Percentiles rank a stretch among this genome's conserved stretches.
Conservation (phyloP, 371 early-diverging fungal species). For the Mortierella sp. region DNA sequence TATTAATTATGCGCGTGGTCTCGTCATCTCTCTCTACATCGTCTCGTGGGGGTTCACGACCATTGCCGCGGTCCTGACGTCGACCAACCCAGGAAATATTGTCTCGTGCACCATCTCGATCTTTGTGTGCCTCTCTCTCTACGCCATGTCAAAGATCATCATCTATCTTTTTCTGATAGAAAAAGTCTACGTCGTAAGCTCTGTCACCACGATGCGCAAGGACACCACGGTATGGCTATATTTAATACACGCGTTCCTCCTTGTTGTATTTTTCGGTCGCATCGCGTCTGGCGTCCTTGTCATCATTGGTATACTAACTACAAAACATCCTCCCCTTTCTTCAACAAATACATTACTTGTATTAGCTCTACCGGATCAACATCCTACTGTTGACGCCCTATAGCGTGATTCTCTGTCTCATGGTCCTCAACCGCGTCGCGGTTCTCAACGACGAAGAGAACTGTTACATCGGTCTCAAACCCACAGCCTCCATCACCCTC, state of each 20-base stretch:
- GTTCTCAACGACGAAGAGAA: slow-evolving; percentile 54
- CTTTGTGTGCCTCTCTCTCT: slow-evolving; percentile 38
- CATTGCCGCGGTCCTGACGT: slow-evolving; percentile 42
- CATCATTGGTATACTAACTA: background rate
- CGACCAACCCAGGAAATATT: slow-evolving; percentile 39
- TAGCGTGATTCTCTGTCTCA: slow-evolving; percentile 54
- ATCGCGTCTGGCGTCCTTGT: background rate
- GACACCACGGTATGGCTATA: slow-evolving; percentile 15
- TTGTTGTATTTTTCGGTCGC: slow-evolving; percentile 15
- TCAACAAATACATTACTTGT: background rate
- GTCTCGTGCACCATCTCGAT: slow-evolving; percentile 39
- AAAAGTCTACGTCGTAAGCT: slow-evolving; percentile 36
- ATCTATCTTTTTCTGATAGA: slow-evolving; percentile 47
- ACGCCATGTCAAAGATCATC: slow-evolving; percentile 38
- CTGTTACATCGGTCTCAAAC: slow-evolving; percentile 63
- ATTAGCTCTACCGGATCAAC: slow-evolving; percentile 56
- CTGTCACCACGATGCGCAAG: slow-evolving; percentile 23
- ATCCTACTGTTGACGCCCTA: slow-evolving; percentile 58
- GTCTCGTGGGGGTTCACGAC: slow-evolving; percentile 45
- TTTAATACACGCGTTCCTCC: slow-evolving; percentile 4
- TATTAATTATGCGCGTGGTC: slow-evolving; percentile 39
- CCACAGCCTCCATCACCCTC: slow-evolving; percentile 61
- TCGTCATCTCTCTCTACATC: slow-evolving; percentile 43
- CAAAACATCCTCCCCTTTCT: background rate
- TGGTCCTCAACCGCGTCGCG: slow-evolving; percentile 56